These are phyloP conservation scores for Ambrosiella beaveri DNA, from an alignment of 2,329 filamentous ascomycete genomes.

Conservation along the genomic window DNA sequence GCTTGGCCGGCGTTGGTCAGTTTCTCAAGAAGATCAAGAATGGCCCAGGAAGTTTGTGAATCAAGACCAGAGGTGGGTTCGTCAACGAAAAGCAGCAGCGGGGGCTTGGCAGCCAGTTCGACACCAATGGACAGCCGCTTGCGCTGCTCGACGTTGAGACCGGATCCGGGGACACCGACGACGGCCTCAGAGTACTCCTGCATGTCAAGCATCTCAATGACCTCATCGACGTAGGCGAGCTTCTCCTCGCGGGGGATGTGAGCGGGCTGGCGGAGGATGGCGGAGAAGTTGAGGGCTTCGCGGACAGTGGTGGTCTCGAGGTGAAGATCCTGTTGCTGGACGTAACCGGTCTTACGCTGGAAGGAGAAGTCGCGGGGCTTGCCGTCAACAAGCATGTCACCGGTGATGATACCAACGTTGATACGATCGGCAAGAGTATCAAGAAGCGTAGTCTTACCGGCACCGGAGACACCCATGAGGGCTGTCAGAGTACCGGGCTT, in stretches of 20 bases:
- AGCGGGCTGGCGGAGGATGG: constrained; percentile 66
- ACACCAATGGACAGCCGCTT: constrained; percentile 84
- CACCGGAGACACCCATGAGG: constrained; percentile 45
- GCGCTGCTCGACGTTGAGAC: constrained; percentile 53
- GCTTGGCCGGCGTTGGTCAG: constrained; percentile 78
- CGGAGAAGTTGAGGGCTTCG: constrained; percentile 75
- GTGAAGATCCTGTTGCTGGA: constrained; percentile 83
- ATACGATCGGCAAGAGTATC: constrained; percentile 31
- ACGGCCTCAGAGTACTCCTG: constrained; percentile 76
- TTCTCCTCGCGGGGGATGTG: constrained; percentile 60
- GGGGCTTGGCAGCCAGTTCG: constrained; percentile 84
- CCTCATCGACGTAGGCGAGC: constrained; percentile 71
- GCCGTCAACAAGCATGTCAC: constrained; percentile 49
- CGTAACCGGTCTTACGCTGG: constrained; percentile 48
- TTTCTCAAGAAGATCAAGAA: constrained; percentile 74
- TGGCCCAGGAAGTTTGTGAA: constrained; percentile 84
- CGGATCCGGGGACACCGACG: constrained; percentile 79
- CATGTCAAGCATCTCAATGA: constrained; percentile 85
- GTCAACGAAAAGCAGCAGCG: constrained; percentile 78
- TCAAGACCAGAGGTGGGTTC: constrained; percentile 92
- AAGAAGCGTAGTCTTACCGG: constrained; percentile 28
- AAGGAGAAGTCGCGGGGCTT: constrained; percentile 38
- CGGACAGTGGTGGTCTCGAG: constrained; percentile 70
- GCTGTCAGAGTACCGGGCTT: constrained; percentile 77
- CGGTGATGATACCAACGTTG: constrained; percentile 44